Percentiles rank a stretch among this genome's conserved stretches.
These are phyloP conservation scores for Chernovozyma sophiae-reginae DNA, from an alignment of 1,139 yeast genomes.

Conservation along the genomic window DNA sequence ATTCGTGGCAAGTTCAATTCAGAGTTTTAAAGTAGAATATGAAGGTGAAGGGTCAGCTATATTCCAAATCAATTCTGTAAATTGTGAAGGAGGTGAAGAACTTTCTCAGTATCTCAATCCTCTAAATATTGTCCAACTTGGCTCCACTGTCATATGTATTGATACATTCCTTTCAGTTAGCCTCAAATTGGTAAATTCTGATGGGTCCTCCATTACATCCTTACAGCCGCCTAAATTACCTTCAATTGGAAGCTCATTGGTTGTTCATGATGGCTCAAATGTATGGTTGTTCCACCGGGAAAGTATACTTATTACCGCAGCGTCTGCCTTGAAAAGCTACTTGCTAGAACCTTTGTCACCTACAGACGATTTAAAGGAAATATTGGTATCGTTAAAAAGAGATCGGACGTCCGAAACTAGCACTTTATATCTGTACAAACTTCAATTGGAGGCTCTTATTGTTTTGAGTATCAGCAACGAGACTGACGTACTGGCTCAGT, in stretches of 20 bases:
- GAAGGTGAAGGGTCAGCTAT: conserved; percentile 4
- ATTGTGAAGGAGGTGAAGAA: not conserved
- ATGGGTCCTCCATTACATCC: not conserved
- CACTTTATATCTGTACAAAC: not conserved
- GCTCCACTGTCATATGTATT: not conserved
- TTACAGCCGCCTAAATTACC: not conserved
- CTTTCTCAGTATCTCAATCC: not conserved
- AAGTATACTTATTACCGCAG: not conserved
- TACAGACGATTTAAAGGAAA: not conserved
- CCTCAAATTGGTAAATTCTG: not conserved
- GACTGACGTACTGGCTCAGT: not conserved
- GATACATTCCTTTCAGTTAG: not conserved
- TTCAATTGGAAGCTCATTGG: not conserved
- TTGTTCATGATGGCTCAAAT: not conserved
- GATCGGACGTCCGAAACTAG: not conserved
- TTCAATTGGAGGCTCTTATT: not conserved
- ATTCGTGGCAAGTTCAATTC: conserved; percentile 25
- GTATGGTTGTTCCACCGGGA: conserved; percentile 1
- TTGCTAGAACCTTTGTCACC: not conserved
- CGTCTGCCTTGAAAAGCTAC: not conserved
- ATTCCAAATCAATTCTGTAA: not conserved
- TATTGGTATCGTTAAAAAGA: not conserved
- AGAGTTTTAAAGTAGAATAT: conserved; percentile 16
- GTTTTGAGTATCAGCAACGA: not conserved
- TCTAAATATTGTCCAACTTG: not conserved